These are phyloP conservation scores for Suillus subaureus DNA, from an alignment of 768 basidiomycete species.

Conservation along the genomic window DNA sequence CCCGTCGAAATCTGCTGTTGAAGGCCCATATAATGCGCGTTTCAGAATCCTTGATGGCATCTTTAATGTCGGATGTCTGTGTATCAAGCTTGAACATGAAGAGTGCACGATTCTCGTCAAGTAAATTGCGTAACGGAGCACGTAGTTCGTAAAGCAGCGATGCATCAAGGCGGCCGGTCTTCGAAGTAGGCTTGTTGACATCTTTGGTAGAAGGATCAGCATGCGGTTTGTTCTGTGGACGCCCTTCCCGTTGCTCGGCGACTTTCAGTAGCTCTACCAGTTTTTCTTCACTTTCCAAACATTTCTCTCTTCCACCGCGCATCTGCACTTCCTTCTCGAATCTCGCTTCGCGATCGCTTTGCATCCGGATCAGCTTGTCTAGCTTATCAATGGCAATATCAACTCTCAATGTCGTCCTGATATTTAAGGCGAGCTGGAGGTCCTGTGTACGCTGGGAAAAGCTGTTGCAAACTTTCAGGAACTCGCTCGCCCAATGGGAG, in stretches of 20 bases:
- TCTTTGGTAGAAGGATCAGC: background rate
- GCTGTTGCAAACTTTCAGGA: conserved; percentile 33
- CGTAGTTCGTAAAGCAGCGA: background rate
- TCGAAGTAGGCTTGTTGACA: background rate
- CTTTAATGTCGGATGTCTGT: background rate
- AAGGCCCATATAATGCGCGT: background rate
- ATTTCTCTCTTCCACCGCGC: conserved; percentile 38
- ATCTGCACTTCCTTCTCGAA: conserved; percentile 18
- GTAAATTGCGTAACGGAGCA: background rate
- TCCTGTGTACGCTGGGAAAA: conserved; percentile 40
- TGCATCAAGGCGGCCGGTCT: background rate
- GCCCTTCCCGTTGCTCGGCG: background rate
- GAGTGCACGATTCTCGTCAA: background rate
- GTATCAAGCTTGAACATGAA: background rate
- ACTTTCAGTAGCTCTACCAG: background rate
- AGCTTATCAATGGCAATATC: conserved; percentile 28
- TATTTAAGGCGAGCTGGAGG: conserved; percentile 38
- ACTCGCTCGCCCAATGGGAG: conserved; percentile 39
- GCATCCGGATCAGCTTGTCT: background rate
- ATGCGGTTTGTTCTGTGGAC: background rate
- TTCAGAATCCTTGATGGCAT: background rate
- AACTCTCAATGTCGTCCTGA: conserved; percentile 40
- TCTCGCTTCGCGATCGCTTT: conserved; percentile 29
- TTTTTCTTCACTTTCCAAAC: conserved; percentile 14
- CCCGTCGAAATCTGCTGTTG: background rate